These are phyloP conservation scores for Fraxinus greggii DNA, from an alignment of 305 asterid species.

Conservation along the genomic window DNA sequence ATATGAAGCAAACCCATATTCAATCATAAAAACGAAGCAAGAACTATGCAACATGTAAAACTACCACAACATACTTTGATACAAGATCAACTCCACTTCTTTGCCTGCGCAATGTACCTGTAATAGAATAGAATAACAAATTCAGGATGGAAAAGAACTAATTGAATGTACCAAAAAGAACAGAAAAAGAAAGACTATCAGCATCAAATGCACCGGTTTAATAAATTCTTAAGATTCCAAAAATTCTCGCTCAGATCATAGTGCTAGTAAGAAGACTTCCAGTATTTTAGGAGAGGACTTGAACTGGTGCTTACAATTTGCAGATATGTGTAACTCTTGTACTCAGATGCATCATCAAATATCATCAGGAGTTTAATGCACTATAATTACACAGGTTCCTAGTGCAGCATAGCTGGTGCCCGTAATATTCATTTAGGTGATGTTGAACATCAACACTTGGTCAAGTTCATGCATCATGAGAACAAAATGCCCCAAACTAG, in stretches of 20 bases:
- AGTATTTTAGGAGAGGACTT: background rate
- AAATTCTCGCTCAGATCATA: background rate
- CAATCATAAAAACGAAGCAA: slow-evolving; percentile 9
- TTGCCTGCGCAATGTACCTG: slow-evolving; percentile 63
- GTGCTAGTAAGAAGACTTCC: background rate
- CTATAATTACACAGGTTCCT: background rate
- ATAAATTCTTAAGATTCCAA: background rate
- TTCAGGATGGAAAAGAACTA: background rate
- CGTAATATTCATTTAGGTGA: background rate
- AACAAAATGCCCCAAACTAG: background rate
- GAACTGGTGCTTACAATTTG: background rate
- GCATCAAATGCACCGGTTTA: background rate
- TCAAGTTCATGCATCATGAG: background rate
- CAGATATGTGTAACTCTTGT: background rate
- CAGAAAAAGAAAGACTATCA: background rate
- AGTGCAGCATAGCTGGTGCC: background rate
- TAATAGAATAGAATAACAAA: slow-evolving; percentile 22
- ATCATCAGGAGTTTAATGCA: background rate
- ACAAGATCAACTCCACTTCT: slow-evolving; percentile 61
- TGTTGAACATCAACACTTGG: background rate
- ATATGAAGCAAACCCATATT: slow-evolving; percentile 28
- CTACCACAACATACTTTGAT: slow-evolving; percentile 44
- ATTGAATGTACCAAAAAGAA: slow-evolving; percentile 7
- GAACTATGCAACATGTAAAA: slow-evolving; percentile 7
- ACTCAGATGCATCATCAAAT: slow-evolving; percentile 1